These are phyloP conservation scores for Candida nemodendra DNA, from an alignment of 805 yeast species.

Conservation along the genomic window DNA sequence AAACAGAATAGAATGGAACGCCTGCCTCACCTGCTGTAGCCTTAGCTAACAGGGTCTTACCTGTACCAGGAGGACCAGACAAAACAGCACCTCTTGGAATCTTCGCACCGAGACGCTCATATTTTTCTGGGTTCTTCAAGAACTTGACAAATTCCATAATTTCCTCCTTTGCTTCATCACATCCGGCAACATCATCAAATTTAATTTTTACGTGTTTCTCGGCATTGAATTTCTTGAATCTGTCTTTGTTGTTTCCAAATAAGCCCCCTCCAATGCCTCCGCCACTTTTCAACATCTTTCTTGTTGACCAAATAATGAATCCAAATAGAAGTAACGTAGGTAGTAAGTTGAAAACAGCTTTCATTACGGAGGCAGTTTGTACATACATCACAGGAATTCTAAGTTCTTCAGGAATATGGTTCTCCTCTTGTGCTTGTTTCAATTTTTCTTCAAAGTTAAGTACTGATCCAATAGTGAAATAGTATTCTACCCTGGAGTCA, in stretches of 20 bases:
- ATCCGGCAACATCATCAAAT: conserved; percentile 91
- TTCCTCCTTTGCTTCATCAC: conserved; percentile 92
- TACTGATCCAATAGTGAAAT: conserved; percentile 84
- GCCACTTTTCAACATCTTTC: conserved; percentile 51
- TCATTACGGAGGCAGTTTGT: conserved; percentile 64
- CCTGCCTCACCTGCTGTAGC: conserved; percentile 98
- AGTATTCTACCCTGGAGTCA: conserved; percentile 32
- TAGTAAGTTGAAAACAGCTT: conserved; percentile 64
- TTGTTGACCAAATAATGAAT: conserved; percentile 67
- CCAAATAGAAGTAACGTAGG: conserved; percentile 84
- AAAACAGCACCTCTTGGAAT: conserved; percentile 94
- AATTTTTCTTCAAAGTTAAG: conserved; percentile 83
- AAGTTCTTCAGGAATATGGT: conserved; percentile 64
- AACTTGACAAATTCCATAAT: conserved; percentile 94
- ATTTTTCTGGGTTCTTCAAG: conserved; percentile 78
- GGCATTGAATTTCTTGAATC: conserved; percentile 78
- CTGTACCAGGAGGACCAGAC: conserved; percentile 97
- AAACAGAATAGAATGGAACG: conserved; percentile 87
- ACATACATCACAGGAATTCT: conserved; percentile 76
- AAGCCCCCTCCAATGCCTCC: conserved; percentile 57
- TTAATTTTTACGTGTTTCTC: conserved; percentile 79
- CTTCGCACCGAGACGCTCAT: conserved; percentile 87
- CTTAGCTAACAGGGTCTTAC: conserved; percentile 88
- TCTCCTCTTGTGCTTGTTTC: conserved; percentile 65
- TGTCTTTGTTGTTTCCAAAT: conserved; percentile 75